Conservation (phyloP, 768 basidiomycete genomes). For the Hygrophoropsis aurantiaca region DNA sequence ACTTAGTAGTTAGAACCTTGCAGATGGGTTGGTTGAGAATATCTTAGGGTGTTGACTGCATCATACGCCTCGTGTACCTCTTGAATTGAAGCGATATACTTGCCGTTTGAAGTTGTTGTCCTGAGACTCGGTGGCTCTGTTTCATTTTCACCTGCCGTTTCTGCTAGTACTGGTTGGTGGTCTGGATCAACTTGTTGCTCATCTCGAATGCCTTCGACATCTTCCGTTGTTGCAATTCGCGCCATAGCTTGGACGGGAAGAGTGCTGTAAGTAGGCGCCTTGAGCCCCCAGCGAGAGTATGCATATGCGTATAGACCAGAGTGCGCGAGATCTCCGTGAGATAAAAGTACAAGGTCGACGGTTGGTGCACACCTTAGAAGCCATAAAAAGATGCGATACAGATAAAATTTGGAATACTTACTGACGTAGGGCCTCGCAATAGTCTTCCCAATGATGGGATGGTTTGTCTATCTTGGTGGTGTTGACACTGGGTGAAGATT, state of each 20-base stretch:
- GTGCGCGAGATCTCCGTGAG: slow-evolving; percentile 89
- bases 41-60: slow-evolving; percentile 86
- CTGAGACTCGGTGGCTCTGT: slow-evolving; percentile 9
- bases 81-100: slow-evolving; percentile 73
- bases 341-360: slow-evolving; percentile 88
- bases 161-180: slow-evolving; percentile 25
- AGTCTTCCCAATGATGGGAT: slow-evolving; percentile 55
- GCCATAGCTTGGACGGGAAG: slow-evolving; percentile 96
- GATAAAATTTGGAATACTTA: slow-evolving; percentile 36
- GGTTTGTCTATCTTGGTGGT: slow-evolving; percentile 29
- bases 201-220: slow-evolving; percentile 76
- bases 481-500: slow-evolving; percentile 25
- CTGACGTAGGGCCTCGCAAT: slow-evolving; percentile 68
- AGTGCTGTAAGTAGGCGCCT: slow-evolving; percentile 90
- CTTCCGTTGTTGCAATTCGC: slow-evolving; percentile 85
- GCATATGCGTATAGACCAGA: slow-evolving; percentile 94
- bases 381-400: slow-evolving; percentile 6
- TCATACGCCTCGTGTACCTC: slow-evolving; percentile 95
- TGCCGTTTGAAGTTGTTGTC: slow-evolving; percentile 33
- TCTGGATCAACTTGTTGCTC: slow-evolving; percentile 59
- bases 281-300: slow-evolving; percentile 81
- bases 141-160: slow-evolving; percentile 22
- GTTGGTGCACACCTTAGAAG: slow-evolving; percentile 66
- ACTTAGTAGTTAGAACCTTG: slow-evolving; percentile 82
- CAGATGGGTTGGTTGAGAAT: slow-evolving; percentile 93